Evolutionary conservation across 2,329 filamentous ascomycete species (phyloP), one percentile per base, ranked within the genome.

Genomic region (Microcera coccophila): DNA sequence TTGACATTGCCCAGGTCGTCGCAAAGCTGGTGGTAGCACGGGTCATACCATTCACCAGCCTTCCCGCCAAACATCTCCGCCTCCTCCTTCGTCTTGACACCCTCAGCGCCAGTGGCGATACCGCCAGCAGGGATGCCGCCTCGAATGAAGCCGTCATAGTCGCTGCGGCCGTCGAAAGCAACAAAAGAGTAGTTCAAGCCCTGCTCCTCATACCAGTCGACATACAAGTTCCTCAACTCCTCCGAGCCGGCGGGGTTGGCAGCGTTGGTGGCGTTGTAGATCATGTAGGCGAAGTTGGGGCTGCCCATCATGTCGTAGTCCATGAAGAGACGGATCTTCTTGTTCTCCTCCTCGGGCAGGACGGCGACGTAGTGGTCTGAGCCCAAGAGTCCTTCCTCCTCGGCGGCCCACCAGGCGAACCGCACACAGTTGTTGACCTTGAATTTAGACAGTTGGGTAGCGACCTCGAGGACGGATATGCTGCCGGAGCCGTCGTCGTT

Each of bases 121-220:
- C 87, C 87, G 18, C 87, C 85, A 1, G 79, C 79, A 0, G 87
- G 84, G 32, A 90, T 88, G 3, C 83, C 83, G 42, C 78, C 74
- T 26, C 79, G 74, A 56, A 90, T 84, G 69, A 91, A 90, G 1
- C 80, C 83, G 38, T 82, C 84, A 55, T 91, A 91, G 64, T 93
- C 87, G 49, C 82, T 87, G 45, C 87, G 81, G 5, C 87, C 87
- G 54, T 89, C 84, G 52, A 93, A 91, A 2, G 80, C 77, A 20
- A 86, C 86, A 44, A 85, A 79, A 1, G 80, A 85, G 60, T 82
- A 83, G 63, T 82, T 81, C 43, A 82, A 71, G 1, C 74, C 81
- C 17, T 82, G 72, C 2, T 70, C 64, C 47, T 73, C 64, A 67
- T 84, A 90, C 74, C 78, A 89, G 37, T 81, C 70, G 16, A 82